Conservation (phyloP, 2,329 filamentous ascomycete genomes). For the Xylaria sp. region DNA sequence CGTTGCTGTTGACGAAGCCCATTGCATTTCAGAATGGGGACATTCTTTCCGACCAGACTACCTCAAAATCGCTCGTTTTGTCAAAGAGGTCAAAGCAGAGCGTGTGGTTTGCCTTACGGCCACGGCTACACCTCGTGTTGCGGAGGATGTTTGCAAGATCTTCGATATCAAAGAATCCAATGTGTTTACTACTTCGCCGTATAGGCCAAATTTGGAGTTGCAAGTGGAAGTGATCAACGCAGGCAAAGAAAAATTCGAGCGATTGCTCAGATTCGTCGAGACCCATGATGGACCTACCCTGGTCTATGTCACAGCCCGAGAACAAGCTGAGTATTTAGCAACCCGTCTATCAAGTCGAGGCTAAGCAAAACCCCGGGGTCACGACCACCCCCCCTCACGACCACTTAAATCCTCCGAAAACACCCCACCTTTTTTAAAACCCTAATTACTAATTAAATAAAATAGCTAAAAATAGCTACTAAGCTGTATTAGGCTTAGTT, state of each 20-base stretch:
- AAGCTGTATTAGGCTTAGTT: too few relatives aligned
- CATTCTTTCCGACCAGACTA: constrained; percentile 41
- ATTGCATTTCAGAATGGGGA: constrained; percentile 60
- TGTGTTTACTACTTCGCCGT: constrained; percentile 64
- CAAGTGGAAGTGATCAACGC: constrained; percentile 51
- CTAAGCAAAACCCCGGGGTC: too few relatives aligned
- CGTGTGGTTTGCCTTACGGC: constrained; percentile 65
- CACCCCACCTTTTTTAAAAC: too few relatives aligned
- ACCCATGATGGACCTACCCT: constrained; percentile 61
- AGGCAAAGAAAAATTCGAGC: constrained; percentile 52
- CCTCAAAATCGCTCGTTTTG: constrained; percentile 57
- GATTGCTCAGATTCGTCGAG: constrained; percentile 54
- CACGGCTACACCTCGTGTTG: constrained; percentile 63
- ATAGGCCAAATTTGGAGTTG: constrained; percentile 63
- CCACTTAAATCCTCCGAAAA: too few relatives aligned
- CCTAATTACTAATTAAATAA: too few relatives aligned
- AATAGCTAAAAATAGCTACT: too few relatives aligned
- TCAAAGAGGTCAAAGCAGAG: constrained; percentile 60
- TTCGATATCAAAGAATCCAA: constrained; percentile 57
- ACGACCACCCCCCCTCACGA: too few relatives aligned
- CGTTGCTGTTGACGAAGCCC: constrained; percentile 63
- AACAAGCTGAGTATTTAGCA: constrained; percentile 55
- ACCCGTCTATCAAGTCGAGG: constrained; percentile 43
- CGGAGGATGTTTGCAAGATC: constrained; percentile 57
- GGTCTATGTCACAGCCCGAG: constrained; percentile 65